phyloP scores from a whole-genome alignment of 2,329 filamentous ascomycete genomes.

The Fusarium proliferatum region DNA sequence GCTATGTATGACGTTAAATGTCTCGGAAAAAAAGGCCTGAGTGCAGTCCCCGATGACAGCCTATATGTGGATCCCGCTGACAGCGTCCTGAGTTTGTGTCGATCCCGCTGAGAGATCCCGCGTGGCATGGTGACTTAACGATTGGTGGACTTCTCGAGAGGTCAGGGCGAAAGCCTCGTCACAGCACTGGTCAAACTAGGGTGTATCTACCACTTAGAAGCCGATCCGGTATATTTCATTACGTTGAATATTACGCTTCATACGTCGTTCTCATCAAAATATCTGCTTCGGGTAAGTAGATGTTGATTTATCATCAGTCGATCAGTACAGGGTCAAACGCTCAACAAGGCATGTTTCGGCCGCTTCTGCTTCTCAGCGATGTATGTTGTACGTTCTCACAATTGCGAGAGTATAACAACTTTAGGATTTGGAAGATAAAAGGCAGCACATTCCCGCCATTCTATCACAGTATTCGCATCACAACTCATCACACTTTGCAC shows the following conservation, averaged over 20 bases:
- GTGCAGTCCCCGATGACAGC: background rate
- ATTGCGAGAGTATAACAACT: fast-evolving
- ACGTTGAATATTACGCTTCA: background rate
- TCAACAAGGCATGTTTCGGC: background rate
- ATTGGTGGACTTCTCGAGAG: background rate
- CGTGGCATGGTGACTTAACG: background rate
- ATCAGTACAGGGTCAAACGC: background rate
- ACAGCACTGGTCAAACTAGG: background rate
- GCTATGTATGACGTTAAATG: background rate
- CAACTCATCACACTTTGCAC: background rate
- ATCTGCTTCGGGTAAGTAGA: fast-evolving
- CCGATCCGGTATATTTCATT: fast-evolving
- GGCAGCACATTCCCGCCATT: background rate
- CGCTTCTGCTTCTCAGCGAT: background rate
- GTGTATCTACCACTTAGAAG: background rate
- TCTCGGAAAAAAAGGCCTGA: background rate
- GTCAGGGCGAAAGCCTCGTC: background rate
- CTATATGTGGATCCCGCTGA: background rate
- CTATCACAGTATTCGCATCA: background rate
- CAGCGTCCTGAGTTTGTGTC: background rate
- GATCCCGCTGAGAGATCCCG: background rate
- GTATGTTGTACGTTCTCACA: background rate
- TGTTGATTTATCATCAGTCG: background rate
- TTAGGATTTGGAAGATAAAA: background rate
- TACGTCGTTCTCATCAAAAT: fast-evolving